Evolutionary conservation across 2,329 filamentous ascomycete species (phyloP).

Genomic region (Aspergillus fumigatiaffinis): DNA sequence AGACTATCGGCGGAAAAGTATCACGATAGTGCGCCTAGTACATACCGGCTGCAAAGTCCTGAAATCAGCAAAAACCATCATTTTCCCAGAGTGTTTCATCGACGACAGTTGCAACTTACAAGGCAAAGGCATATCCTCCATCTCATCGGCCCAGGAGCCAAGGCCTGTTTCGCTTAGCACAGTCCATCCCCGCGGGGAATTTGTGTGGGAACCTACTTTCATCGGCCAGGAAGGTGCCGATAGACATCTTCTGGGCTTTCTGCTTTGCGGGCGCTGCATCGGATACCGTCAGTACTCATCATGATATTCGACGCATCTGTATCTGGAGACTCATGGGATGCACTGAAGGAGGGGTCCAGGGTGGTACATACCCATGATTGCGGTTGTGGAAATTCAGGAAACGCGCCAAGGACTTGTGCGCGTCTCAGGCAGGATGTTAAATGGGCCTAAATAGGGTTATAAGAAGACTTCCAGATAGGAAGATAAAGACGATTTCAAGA

Average conservation of each 20-base stretch:
- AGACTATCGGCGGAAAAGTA: slow-evolving; percentile 2
- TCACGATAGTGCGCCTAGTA: slow-evolving; percentile 8
- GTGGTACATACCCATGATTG: slow-evolving; percentile 57
- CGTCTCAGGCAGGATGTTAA: slow-evolving; percentile 30
- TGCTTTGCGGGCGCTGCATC: slow-evolving; percentile 81
- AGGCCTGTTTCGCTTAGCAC: slow-evolving; percentile 51
- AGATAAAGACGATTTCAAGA: slow-evolving; percentile 15
- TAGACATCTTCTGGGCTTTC: slow-evolving; percentile 93
- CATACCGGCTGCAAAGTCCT: slow-evolving; percentile 28
- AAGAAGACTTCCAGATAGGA: slow-evolving; percentile 17
- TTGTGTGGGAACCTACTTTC: slow-evolving; percentile 62
- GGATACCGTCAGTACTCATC: slow-evolving; percentile 43
- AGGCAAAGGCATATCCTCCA: slow-evolving; percentile 77
- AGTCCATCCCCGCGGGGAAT: slow-evolving; percentile 13
- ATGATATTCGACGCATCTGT: slow-evolving; percentile 8
- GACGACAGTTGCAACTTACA: slow-evolving; percentile 51
- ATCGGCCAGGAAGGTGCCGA: slow-evolving; percentile 92
- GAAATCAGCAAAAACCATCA: slow-evolving; percentile 14
- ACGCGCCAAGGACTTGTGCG: slow-evolving; percentile 41
- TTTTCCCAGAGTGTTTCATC: background rate
- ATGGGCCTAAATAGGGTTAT: slow-evolving; percentile 15
- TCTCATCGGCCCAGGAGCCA: slow-evolving; percentile 98
- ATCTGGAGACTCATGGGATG: slow-evolving; percentile 2
- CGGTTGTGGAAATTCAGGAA: slow-evolving; percentile 39
- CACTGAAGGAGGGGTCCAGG: slow-evolving; percentile 5